These are phyloP conservation scores for Penicillium brevicompactum DNA, from an alignment of 2,329 filamentous ascomycete species.

Conservation along the genomic window DNA sequence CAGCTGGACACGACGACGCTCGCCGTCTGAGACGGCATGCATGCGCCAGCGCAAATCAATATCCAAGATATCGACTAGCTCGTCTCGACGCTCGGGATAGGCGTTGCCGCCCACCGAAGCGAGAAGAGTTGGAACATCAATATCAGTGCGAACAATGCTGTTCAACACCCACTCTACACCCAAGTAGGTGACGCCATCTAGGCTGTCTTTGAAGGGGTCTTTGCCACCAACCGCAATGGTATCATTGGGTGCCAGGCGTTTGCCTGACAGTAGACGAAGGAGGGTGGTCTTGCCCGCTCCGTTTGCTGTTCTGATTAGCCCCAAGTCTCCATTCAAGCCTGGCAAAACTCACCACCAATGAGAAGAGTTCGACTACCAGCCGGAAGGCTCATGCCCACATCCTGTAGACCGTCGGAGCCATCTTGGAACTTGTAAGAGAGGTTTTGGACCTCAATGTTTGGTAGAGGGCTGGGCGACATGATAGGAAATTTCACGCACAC, in stretches of 20 bases:
- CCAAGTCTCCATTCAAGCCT: constrained; percentile 1
- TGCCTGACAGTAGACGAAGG: constrained; percentile 89
- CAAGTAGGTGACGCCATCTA: constrained; percentile 95
- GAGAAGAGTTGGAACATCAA: constrained; percentile 84
- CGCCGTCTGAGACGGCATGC: constrained; percentile 93
- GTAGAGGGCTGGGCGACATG: constrained; percentile 38
- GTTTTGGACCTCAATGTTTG: constrained; percentile 71
- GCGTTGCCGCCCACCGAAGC: constrained; percentile 81
- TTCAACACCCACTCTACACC: constrained; percentile 98
- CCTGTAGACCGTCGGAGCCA: constrained; percentile 73
- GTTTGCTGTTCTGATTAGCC: constrained; percentile 62
- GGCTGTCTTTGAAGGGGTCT: constrained; percentile 86
- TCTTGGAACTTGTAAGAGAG: constrained; percentile 90
- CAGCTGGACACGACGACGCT: constrained; percentile 86
- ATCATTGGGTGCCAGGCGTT: constrained; percentile 79
- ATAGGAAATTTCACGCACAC: background rate
- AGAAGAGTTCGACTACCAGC: constrained; percentile 83
- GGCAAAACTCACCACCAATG: constrained; percentile 67
- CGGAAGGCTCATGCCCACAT: constrained; percentile 76
- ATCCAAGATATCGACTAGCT: constrained; percentile 84
- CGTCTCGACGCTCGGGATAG: constrained; percentile 79
- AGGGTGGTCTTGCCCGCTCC: constrained; percentile 97
- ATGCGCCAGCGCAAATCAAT: constrained; percentile 92
- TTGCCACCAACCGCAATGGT: constrained; percentile 77
- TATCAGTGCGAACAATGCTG: constrained; percentile 92